Percentiles rank a stretch among this genome's conserved stretches.
These are phyloP conservation scores for Castanea crenata DNA, from an alignment of 306 rosid species.

Conservation along the genomic window DNA sequence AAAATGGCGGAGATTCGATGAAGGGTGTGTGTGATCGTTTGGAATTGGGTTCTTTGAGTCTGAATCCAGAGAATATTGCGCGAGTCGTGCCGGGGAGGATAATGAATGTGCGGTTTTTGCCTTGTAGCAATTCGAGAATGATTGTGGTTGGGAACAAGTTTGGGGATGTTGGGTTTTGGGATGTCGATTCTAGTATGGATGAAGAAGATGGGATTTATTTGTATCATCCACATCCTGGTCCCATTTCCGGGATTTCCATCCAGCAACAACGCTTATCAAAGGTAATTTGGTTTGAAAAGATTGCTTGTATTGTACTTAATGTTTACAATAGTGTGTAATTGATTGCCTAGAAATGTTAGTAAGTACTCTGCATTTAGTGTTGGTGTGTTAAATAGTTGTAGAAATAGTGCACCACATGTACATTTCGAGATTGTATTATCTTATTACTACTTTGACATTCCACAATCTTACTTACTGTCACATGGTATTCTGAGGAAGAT, in stretches of 20 bases:
- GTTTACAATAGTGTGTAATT: not conserved
- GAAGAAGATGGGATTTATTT: constrained; percentile 37
- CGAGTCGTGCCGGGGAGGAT: constrained; percentile 67
- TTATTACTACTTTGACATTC: too few species aligned
- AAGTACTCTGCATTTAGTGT: not conserved
- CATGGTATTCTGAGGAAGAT: too few species aligned
- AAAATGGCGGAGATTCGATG: not conserved
- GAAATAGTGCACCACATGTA: too few species aligned
- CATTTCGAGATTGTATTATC: too few species aligned
- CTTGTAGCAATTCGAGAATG: constrained; percentile 51
- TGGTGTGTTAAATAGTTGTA: not conserved
- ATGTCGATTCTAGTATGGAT: constrained; percentile 34
- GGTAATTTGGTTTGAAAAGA: constrained; percentile 36
- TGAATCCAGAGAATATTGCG: constrained; percentile 62
- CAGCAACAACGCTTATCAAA: constrained; percentile 62
- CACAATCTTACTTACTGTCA: too few species aligned
- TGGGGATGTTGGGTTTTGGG: constrained; percentile 86
- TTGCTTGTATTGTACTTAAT: not conserved
- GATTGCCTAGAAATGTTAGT: not conserved
- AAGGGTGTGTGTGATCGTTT: constrained; percentile 20
- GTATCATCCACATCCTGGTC: constrained; percentile 65
- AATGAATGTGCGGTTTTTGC: constrained; percentile 47
- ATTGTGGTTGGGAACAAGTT: constrained; percentile 59
- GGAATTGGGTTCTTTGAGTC: constrained; percentile 42
- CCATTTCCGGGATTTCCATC: constrained; percentile 68